phyloP scores from a whole-genome alignment of 345 rosid species.

The Arabidopsis arenosa region DNA sequence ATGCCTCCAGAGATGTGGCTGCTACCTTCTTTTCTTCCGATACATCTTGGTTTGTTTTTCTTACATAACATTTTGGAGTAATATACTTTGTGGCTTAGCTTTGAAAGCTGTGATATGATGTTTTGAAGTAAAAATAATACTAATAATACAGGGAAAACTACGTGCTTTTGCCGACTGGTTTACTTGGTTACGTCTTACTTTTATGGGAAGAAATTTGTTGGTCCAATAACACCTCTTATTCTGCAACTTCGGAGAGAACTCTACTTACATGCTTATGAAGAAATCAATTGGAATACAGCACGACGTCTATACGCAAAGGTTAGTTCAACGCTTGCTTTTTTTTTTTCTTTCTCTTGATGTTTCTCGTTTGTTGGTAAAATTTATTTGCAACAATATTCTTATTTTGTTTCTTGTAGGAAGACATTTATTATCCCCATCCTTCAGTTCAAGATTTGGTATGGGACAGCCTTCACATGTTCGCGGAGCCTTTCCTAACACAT shows the following conservation, averaged over 20 bases:
- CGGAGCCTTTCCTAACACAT: slow-evolving; percentile 63
- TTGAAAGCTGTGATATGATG: neutral
- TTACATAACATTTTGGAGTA: neutral
- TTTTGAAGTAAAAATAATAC: neutral
- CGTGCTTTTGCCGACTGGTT: slow-evolving; percentile 76
- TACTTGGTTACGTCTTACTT: slow-evolving; percentile 75
- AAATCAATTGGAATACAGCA: slow-evolving; percentile 63
- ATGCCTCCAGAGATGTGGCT: slow-evolving; percentile 83
- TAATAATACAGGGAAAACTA: slow-evolving; percentile 59
- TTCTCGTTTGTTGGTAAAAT: neutral
- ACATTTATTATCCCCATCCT: slow-evolving; percentile 75
- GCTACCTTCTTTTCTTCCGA: slow-evolving; percentile 64
- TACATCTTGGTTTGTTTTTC: slow-evolving; percentile 63
- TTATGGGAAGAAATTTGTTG: slow-evolving; percentile 78
- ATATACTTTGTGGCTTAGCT: too few species aligned
- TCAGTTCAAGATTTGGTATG: slow-evolving; percentile 67
- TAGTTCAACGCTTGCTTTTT: slow-evolving; percentile 13
- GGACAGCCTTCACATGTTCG: slow-evolving; percentile 55
- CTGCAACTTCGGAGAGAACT: slow-evolving; percentile 70
- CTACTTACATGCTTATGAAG: slow-evolving; percentile 58
- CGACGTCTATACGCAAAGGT: slow-evolving; percentile 72
- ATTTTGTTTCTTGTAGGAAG: slow-evolving; percentile 55
- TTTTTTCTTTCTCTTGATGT: neutral
- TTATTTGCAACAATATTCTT: neutral
- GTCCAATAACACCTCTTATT: slow-evolving; percentile 65